Percentiles rank a stretch among this genome's conserved stretches.
Conservation (phyloP, 176 grass and related monocot genomes). For the Paspalum notatum region DNA sequence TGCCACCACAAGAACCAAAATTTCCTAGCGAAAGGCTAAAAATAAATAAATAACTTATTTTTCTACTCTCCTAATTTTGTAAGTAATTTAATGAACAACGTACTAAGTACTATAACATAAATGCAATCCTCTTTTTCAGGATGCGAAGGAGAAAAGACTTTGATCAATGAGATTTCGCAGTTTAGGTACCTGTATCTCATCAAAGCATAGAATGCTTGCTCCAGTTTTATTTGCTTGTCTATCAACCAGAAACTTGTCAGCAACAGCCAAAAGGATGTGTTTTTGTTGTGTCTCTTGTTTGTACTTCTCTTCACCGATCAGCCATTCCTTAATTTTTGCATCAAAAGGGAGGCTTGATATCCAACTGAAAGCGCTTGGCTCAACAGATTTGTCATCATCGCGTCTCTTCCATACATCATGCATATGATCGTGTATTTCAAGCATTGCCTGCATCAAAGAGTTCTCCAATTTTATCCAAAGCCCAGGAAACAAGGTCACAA, state of each 20-base stretch:
- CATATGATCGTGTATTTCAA: constrained; percentile 98
- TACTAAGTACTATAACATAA: neutral
- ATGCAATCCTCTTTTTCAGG: neutral
- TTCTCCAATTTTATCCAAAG: constrained; percentile 8
- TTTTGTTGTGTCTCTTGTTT: constrained; percentile 80
- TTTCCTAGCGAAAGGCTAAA: no score
- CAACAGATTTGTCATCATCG: constrained; percentile 40
- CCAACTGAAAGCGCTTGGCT: constrained; percentile 70
- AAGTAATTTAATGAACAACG: neutral
- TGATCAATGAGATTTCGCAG: neutral
- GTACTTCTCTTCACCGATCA: constrained; percentile 92
- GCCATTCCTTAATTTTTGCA: constrained; percentile 90
- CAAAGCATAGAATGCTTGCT: constrained; percentile 98
- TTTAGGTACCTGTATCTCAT: constrained; percentile 88
- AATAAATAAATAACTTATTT: neutral
- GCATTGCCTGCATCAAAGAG: constrained; percentile 71
- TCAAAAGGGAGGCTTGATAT: constrained; percentile 84
- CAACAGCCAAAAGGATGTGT: constrained; percentile 92
- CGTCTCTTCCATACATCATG: constrained; percentile 86
- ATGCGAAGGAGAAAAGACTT: neutral
- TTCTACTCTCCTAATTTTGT: neutral
- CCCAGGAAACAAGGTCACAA: neutral
- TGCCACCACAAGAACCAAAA: no score
- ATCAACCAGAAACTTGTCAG: constrained; percentile 93
- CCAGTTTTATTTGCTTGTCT: constrained; percentile 83